Conservation (phyloP, 2,329 filamentous ascomycete genomes). For the Fusarium compactum region DNA sequence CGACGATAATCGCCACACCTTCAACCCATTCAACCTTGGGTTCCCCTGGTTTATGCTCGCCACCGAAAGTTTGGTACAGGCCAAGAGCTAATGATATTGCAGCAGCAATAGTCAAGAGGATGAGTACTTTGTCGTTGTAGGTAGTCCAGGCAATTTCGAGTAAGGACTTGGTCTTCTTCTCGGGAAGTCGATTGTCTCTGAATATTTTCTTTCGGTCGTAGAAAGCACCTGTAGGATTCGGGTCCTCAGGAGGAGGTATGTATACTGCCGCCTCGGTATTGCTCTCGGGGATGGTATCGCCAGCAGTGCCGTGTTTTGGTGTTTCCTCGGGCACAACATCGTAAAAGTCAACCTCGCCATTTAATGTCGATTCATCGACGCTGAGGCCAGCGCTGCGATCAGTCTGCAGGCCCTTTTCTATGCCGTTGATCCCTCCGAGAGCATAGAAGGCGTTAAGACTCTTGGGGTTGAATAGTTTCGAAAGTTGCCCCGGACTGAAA, state of each 20-base stretch:
- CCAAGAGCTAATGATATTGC: conserved; percentile 76
- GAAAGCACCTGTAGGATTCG: conserved; percentile 40
- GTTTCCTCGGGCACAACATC: conserved; percentile 62
- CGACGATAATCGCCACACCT: conserved; percentile 74
- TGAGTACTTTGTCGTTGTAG: conserved; percentile 80
- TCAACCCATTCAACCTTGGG: conserved; percentile 76
- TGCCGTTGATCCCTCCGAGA: conserved; percentile 76
- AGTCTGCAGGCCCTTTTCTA: conserved; percentile 80
- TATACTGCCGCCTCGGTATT: conserved; percentile 44
- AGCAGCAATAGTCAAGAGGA: conserved; percentile 76
- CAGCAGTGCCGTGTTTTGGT: conserved; percentile 51
- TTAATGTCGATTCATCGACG: conserved; percentile 73
- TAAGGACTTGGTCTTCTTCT: conserved; percentile 72
- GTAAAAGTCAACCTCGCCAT: conserved; percentile 76
- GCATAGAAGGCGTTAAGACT: conserved; percentile 80
- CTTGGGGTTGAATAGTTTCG: conserved; percentile 84
- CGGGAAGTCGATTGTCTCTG: conserved; percentile 72
- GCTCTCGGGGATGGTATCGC: conserved; percentile 49
- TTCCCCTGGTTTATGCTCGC: conserved; percentile 57
- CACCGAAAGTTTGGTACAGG: conserved; percentile 74
- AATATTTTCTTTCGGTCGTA: conserved; percentile 57
- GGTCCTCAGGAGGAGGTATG: conserved; percentile 43
- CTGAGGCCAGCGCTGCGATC: conserved; percentile 75
- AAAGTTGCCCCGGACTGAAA: conserved; percentile 84
- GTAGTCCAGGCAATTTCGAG: conserved; percentile 74